phyloP scores from a whole-genome alignment of 768 basidiomycete species.

The Cystobasidium ongulense region DNA sequence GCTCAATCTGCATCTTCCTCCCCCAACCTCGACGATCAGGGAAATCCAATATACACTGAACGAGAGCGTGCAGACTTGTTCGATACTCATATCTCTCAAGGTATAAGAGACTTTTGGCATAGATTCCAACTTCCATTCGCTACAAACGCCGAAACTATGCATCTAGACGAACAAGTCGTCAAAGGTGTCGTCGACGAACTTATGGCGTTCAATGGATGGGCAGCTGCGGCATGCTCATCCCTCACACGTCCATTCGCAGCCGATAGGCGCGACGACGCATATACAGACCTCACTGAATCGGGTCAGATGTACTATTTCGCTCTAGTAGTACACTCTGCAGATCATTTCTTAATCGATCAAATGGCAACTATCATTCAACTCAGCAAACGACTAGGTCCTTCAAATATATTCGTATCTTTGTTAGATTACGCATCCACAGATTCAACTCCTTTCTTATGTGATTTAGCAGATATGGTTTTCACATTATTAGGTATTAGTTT shows the following conservation, averaged over 20 bases:
- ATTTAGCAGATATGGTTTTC: conserved; percentile 89
- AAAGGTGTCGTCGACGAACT: conserved; percentile 83
- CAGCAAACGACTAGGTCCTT: conserved; percentile 76
- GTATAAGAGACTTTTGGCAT: conserved; percentile 80
- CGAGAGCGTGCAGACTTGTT: conserved; percentile 62
- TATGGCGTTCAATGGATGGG: conserved; percentile 95
- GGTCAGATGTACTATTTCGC: conserved; percentile 88
- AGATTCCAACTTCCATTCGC: conserved; percentile 88
- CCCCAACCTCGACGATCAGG: background rate
- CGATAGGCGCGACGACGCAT: conserved; percentile 68
- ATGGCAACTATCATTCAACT: conserved; percentile 96
- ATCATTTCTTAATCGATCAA: conserved; percentile 98
- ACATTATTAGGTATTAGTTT: conserved; percentile 88
- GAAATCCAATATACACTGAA: conserved; percentile 10
- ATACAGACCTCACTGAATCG: conserved; percentile 74
- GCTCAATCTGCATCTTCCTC: background rate
- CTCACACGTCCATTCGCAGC: conserved; percentile 90
- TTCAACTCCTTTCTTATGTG: conserved; percentile 85
- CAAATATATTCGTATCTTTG: conserved; percentile 93
- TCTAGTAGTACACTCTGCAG: conserved; percentile 91
- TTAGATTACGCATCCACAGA: conserved; percentile 92
- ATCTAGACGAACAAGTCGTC: conserved; percentile 80
- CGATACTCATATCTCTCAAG: conserved; percentile 63
- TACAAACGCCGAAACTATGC: conserved; percentile 67
- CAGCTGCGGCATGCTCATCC: conserved; percentile 87